These are phyloP conservation scores for Crithidia bombi DNA, from an alignment of 208 protist species.

Conservation along the genomic window DNA sequence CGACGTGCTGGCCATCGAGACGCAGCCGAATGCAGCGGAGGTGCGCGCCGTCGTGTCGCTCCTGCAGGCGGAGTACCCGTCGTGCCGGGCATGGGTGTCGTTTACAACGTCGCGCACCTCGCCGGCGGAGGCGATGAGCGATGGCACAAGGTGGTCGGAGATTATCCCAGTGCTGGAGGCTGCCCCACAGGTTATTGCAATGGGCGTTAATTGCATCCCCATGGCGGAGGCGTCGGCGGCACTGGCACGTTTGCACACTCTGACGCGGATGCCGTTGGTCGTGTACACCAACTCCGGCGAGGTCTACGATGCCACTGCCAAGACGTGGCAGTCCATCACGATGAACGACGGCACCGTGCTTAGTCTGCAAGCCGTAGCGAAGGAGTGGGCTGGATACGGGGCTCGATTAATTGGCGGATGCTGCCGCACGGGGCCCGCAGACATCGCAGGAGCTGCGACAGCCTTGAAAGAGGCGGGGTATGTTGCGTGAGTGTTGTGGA, in stretches of 20 bases:
- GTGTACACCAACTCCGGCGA: conserved; percentile 72
- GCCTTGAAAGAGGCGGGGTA: conserved; percentile 11
- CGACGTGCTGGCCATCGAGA: conserved; percentile 73
- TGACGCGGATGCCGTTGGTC: conserved; percentile 58
- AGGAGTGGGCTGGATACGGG: conserved; percentile 32
- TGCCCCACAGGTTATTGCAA: conserved; percentile 39
- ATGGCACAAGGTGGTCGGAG: conserved; percentile 41
- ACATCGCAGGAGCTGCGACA: conserved; percentile 21
- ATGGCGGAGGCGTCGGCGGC: conserved; percentile 25
- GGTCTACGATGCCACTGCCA: conserved; percentile 42
- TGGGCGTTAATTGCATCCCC: conserved; percentile 69
- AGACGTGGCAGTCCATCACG: conserved; percentile 31
- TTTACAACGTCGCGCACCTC: conserved; percentile 42
- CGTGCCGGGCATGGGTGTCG: conserved; percentile 46
- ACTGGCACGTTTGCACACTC: conserved; percentile 32
- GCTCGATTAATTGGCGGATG: conserved; percentile 61
- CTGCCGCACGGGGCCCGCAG: conserved; percentile 37
- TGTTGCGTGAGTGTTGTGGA: background rate
- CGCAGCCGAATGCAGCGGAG: conserved; percentile 53
- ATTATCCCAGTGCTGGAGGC: conserved; percentile 42
- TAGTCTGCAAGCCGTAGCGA: conserved; percentile 26
- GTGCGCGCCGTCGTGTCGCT: conserved; percentile 52
- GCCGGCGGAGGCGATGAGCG: conserved; percentile 34
- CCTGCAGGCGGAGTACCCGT: conserved; percentile 55
- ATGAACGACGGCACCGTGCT: conserved; percentile 4